These are phyloP conservation scores for Collybiopsis luxurians DNA, from an alignment of 768 basidiomycete species.

Conservation along the genomic window DNA sequence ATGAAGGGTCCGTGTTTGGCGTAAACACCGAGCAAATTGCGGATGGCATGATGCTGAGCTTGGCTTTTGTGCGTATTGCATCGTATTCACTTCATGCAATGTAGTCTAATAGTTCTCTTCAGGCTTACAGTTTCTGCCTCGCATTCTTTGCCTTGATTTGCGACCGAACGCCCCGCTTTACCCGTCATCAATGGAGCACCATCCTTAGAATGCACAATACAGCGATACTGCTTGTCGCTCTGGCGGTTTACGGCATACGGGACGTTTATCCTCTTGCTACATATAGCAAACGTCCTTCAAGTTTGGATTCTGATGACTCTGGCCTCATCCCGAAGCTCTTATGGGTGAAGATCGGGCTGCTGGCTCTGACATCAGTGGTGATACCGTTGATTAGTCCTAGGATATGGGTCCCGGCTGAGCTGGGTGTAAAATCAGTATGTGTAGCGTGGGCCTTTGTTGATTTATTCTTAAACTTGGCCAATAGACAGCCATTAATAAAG, in stretches of 20 bases:
- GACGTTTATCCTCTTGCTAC: conserved; percentile 46
- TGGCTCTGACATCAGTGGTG: conserved; percentile 34
- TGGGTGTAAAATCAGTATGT: conserved; percentile 19
- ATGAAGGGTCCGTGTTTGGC: background rate
- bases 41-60: background rate
- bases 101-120: background rate
- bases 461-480: conserved; percentile 5
- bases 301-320: conserved; percentile 27
- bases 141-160: background rate
- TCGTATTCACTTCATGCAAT: background rate
- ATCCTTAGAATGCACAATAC: background rate
- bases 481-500: no score
- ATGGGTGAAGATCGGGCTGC: conserved; percentile 41
- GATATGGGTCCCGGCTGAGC: conserved; percentile 43
- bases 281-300: conserved; percentile 35
- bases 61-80: background rate
- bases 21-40: background rate
- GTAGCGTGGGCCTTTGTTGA: background rate
- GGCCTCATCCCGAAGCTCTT: conserved; percentile 20
- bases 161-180: background rate
- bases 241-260: conserved; percentile 37
- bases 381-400: conserved; percentile 43
- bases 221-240: conserved; percentile 18
- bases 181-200: background rate
- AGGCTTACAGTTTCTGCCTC: background rate